Evolutionary conservation across 2,329 filamentous ascomycete genomes (phyloP).

Genomic region (Rhynchosporium agropyri): DNA sequence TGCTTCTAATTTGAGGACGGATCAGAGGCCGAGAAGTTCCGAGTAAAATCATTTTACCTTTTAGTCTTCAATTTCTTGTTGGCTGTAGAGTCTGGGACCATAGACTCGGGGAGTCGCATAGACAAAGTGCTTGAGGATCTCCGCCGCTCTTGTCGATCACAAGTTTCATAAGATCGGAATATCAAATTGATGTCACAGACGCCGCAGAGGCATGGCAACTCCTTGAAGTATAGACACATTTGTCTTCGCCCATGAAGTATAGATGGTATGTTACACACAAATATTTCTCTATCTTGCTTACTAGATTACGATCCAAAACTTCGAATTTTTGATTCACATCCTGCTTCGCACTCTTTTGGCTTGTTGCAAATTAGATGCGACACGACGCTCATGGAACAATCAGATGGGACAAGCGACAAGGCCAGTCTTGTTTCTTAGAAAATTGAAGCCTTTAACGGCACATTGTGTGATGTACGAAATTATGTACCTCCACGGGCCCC

Average conservation of each 20-base stretch:
- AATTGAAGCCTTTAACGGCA: slow-evolving; percentile 26
- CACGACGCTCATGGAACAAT: slow-evolving; percentile 26
- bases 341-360: slow-evolving; percentile 14
- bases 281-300: too few relatives aligned
- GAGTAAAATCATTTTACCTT: slow-evolving; percentile 22
- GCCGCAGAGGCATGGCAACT: neutral
- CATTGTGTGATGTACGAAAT: slow-evolving; percentile 30
- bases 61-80: slow-evolving; percentile 23
- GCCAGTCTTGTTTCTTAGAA: slow-evolving; percentile 6
- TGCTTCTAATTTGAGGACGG: slow-evolving; percentile 21
- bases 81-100: slow-evolving; percentile 13
- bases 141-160: slow-evolving; percentile 30
- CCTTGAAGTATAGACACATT: neutral
- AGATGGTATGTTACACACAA: too few relatives aligned
- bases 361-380: slow-evolving; percentile 24
- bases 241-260: neutral
- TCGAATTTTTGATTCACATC: too few relatives aligned
- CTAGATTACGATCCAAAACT: too few relatives aligned
- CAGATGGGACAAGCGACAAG: slow-evolving; percentile 11
- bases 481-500: slow-evolving; percentile 28
- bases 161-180: slow-evolving; percentile 19
- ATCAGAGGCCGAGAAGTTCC: slow-evolving; percentile 25
- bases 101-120: slow-evolving; percentile 36
- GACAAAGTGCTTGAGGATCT: slow-evolving; percentile 29
- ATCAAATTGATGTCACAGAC: neutral